Conservation (phyloP, 768 basidiomycete species). For the Leccinum obscurum region DNA sequence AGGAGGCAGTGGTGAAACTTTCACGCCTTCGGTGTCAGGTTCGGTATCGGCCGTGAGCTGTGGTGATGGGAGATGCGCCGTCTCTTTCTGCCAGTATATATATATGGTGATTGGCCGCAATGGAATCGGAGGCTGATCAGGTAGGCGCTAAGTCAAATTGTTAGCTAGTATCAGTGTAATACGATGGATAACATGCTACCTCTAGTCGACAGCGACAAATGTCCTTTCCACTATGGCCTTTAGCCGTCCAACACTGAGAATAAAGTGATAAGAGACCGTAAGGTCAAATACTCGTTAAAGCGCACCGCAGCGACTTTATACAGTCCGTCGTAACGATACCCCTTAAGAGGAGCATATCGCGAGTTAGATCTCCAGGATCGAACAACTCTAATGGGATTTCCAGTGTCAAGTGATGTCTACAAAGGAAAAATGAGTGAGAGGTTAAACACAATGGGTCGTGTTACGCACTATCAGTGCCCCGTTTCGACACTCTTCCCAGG, state of each 20-base stretch:
- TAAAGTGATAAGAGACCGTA: neutral
- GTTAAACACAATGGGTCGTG: neutral
- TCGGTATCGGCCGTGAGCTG: neutral
- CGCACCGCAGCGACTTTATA: conserved; percentile 27
- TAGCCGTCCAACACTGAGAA: conserved; percentile 23
- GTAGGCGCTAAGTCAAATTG: conserved; percentile 22
- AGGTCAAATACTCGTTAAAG: neutral
- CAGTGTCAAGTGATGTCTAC: conserved; percentile 24
- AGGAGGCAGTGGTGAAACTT: neutral
- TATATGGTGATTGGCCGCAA: neutral
- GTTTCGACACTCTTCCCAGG: conserved; percentile 18
- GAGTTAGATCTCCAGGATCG: too few species aligned
- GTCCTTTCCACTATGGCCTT: conserved; percentile 9
- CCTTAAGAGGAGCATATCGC: conserved; percentile 25
- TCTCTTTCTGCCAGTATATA: neutral
- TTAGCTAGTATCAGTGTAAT: neutral
- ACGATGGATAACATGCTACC: conserved; percentile 4
- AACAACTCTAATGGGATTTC: conserved; percentile 28
- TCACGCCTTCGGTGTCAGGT: neutral
- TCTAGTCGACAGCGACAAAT: conserved; percentile 31
- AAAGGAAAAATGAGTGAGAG: neutral
- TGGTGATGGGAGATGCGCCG: neutral
- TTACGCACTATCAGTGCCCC: conserved; percentile 21
- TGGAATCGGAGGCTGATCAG: conserved; percentile 24
- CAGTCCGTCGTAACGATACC: conserved; percentile 34